Evolutionary conservation across 345 rosid species (phyloP), one percentile per base, ranked within the genome.

Genomic region (Lepidium sativum): DNA sequence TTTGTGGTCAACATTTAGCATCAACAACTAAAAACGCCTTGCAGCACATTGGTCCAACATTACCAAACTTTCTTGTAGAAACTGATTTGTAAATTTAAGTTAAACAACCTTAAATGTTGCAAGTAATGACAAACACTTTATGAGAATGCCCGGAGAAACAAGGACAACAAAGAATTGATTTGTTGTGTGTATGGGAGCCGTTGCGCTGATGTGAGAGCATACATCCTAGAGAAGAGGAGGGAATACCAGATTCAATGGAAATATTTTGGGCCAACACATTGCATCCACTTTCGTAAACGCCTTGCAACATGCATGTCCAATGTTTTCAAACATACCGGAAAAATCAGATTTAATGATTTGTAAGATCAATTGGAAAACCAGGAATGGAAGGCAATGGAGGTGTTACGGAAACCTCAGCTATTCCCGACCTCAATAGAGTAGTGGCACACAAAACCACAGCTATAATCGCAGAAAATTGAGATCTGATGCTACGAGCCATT

Each of bases 281-380:
- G 17, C 40, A 60, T 43, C 65, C 5, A 60, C 12, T 16, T 60
- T 29, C 5, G 2, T 31, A 60, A 60, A 44, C n/a, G 18, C 42
- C 0, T 60, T 18, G n/a, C n/a, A n/a, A n/a, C n/a, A n/a, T n/a
- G n/a, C n/a, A n/a, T n/a, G n/a, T n/a, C n/a, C n/a, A n/a, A 64
- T 4, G 15, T 63, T 50, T 52, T 42, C 51, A 40, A 51, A 64
- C 51, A 51, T 51, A 39, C 60, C 60, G n/a, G n/a, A n/a, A n/a
- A n/a, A n/a, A n/a, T n/a, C n/a, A n/a, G n/a, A n/a, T n/a, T n/a
- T n/a, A n/a, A n/a, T n/a, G n/a, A n/a, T n/a, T n/a, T 16, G 49
- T 17, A 18, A 50, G 50, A 51, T 63, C 50, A 2, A 64, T 2
- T 18, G n/a, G 39, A 20, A 14, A 51, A 34, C 40, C 37, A 25